Percentiles rank a stretch among this genome's conserved stretches.
These are phyloP conservation scores for Yarrowia osloensis DNA, from an alignment of 805 yeast species.

Conservation along the genomic window DNA sequence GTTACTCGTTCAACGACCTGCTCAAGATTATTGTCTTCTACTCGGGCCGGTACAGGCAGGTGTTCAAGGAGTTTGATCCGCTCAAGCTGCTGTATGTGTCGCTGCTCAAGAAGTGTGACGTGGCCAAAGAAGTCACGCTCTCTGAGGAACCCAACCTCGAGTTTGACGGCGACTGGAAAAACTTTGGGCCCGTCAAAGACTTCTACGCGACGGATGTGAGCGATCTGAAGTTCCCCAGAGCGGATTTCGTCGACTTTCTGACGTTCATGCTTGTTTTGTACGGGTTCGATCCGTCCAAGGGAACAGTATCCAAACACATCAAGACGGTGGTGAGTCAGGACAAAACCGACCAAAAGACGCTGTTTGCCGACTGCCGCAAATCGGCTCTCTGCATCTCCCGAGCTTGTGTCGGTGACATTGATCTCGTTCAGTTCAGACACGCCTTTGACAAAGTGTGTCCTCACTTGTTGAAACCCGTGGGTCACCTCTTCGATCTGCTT, in stretches of 20 bases:
- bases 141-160: neutral
- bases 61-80: constrained; percentile 25
- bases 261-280: constrained; percentile 3
- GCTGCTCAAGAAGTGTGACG: neutral
- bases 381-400: constrained; percentile 8
- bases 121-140: neutral
- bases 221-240: neutral
- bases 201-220: neutral
- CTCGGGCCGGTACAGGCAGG: constrained; percentile 11
- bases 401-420: constrained; percentile 1
- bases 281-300: constrained; percentile 15
- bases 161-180: constrained; percentile 10
- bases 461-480: constrained; percentile 49
- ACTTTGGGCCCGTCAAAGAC: constrained; percentile 4
- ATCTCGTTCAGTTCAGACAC: constrained; percentile 34
- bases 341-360: neutral
- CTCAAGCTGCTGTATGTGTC: constrained; percentile 25
- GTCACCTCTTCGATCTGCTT: constrained; percentile 48
- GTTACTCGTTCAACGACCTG: constrained; percentile 21
- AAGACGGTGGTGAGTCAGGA: constrained; percentile 3
- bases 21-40: constrained; percentile 13
- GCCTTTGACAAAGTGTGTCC: constrained; percentile 41
- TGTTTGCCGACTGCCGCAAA: neutral
- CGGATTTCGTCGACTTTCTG: constrained; percentile 3
- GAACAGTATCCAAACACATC: constrained; percentile 7